phyloP scores from a whole-genome alignment of 2,329 filamentous ascomycete species.

The Simplicillium aogashimaense region DNA sequence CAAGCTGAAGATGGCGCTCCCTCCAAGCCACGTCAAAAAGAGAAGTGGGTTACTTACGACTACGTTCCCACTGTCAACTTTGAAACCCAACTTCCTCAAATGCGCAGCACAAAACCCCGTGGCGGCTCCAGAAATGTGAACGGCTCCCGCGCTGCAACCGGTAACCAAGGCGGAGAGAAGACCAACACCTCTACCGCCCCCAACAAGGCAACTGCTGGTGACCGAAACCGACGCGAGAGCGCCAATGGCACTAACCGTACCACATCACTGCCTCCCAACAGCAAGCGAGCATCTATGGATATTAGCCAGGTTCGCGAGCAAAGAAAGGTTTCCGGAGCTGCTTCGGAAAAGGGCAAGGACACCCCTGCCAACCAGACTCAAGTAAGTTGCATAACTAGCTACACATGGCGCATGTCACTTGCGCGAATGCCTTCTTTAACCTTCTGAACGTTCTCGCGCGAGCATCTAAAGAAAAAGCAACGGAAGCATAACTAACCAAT shows the following conservation, averaged over 20 bases:
- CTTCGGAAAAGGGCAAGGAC: slow-evolving; percentile 32
- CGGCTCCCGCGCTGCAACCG: slow-evolving; percentile 24
- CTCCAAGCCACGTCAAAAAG: slow-evolving; percentile 53
- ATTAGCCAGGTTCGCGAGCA: slow-evolving; percentile 28
- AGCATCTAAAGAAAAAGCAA: neutral
- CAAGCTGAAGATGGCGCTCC: slow-evolving; percentile 40
- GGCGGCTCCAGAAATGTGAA: slow-evolving; percentile 36
- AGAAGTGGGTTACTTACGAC: slow-evolving; percentile 75
- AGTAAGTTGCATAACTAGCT: neutral
- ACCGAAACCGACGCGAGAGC: slow-evolving; percentile 25
- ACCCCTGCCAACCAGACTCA: slow-evolving; percentile 14
- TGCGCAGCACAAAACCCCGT: slow-evolving; percentile 39
- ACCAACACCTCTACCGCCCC: slow-evolving; percentile 14
- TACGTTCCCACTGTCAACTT: slow-evolving; percentile 81
- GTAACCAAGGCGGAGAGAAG: slow-evolving; percentile 27
- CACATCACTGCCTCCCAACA: slow-evolving; percentile 22
- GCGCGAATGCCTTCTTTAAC: slow-evolving; percentile 1
- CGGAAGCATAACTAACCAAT: too few species aligned
- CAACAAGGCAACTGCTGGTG: slow-evolving; percentile 20
- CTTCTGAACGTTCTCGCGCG: neutral
- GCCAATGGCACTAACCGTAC: slow-evolving; percentile 22
- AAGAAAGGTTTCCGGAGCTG: slow-evolving; percentile 29
- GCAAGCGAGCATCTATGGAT: slow-evolving; percentile 37
- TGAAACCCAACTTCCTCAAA: slow-evolving; percentile 63
- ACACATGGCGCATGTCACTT: slow-evolving; percentile 5